phyloP scores from a whole-genome alignment of 352 stramenopile genomes.

The Phytophthora hibernalis region DNA sequence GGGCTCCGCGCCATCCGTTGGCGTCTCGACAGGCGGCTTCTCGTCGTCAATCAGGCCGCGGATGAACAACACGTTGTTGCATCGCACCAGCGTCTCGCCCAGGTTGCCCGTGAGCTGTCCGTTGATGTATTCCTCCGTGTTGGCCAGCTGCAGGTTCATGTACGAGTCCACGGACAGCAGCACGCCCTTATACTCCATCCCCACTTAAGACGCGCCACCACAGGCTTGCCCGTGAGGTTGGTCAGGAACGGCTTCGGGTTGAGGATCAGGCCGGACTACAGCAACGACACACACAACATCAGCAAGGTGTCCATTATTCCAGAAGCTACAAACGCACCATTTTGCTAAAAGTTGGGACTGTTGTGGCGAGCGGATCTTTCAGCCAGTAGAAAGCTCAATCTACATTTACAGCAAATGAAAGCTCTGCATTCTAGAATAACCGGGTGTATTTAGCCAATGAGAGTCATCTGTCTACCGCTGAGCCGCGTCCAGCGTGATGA shows the following conservation, averaged over 20 bases:
- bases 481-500: constrained; percentile 53
- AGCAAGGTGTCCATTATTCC: background rate
- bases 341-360: constrained; percentile 33
- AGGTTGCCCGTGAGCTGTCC: constrained; percentile 96
- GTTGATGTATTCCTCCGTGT: constrained; percentile 98
- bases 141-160: constrained; percentile 99
- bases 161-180: constrained; percentile 97
- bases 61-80: constrained; percentile 99
- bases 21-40: constrained; percentile 55
- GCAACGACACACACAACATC: constrained; percentile 17
- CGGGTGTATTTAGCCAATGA: constrained; percentile 10
- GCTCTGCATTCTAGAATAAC: background rate
- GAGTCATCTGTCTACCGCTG: constrained; percentile 29
- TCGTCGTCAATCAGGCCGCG: constrained; percentile 83
- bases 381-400: constrained; percentile 24
- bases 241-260: constrained; percentile 97
- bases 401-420: constrained; percentile 25
- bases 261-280: constrained; percentile 88
- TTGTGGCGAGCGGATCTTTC: constrained; percentile 27
- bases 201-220: constrained; percentile 99
- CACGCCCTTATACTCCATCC: constrained; percentile 98
- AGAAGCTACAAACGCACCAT: constrained; percentile 29
- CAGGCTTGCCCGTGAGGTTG: constrained; percentile 94
- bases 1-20: constrained; percentile 40
- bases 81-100: constrained; percentile 98